Base-by-base conservation (phyloP, 2,329 filamentous ascomycete species). In the Tolypocladium ophioglossoides region DNA sequence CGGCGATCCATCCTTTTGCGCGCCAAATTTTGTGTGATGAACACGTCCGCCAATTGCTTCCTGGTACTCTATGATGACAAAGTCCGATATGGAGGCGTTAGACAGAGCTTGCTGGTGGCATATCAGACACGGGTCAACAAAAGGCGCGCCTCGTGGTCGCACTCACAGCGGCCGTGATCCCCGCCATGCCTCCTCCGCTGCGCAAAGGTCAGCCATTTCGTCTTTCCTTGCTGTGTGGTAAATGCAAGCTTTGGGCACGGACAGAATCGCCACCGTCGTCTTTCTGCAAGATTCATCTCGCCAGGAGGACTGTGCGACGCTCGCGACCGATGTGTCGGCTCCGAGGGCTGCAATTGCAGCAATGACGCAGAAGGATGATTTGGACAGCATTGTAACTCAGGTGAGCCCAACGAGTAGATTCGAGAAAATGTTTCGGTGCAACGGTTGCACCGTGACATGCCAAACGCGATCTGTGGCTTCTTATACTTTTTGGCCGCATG, bases 1-100 rank as follows among this genome's bases (percentile, higher is more conserved):
- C 0, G 79, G 76, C 0, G 75, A 70, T 0, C 80, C 80, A 38
- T 78, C 70, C 0, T 67, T 38, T 4, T 68, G 64, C 18, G 72
- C 68, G 5, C 83, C 83, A 60, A 86, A 86, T 0, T 72, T 69
- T 0, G 75, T 75, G 56, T 85, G 77, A n/a, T 69, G 68, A 40
- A 84, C 75, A 7, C 84, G 77, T 1, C 85, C 85, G 1, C 85
- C 84, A 55, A 87, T 78, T 14, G 78, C 74, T 55, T 78, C 72
- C 14, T 83, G 82, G 56, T 82, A 80, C 56, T 87, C 84, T 3
- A 87, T 66, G 49, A 87, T 82, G 9, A 87, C 52, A 55, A 87
- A 87, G 56, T 87, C 83, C 0, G 73, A 69, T 7, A 87, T 70
- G 0, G 82, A 85, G 2, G 76, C 74, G 53, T 87, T 84, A 5